Base-by-base conservation (phyloP, 23 red algal species). In the Cyanidiococcus yangmingshanensis region DNA sequence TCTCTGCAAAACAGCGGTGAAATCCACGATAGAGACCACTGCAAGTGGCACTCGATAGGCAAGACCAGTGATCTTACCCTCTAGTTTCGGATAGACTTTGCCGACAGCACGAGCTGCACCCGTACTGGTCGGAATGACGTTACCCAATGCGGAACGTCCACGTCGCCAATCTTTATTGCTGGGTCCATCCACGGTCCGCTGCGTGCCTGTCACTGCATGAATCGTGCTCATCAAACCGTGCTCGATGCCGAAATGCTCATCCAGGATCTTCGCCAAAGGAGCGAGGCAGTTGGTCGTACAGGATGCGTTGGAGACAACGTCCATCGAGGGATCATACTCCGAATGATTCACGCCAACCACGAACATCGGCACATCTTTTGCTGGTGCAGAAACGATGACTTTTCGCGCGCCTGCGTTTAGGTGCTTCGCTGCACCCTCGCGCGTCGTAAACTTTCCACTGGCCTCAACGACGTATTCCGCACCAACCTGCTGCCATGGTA, bases 221-320 rank as follows among this genome's bases (percentile, higher is more conserved):
- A 98, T 88, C 15, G 94, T 98, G 21, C 87, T 98, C 94, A 98
- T 98, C 3, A 98, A 67, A 16, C 94, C 94, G 35, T 91, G 84
- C 39, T 83, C 80, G 50, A 98, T 98, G 79, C 94, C 94, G 58
- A 83, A 98, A 76, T 85, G 84, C 76, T 98, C 94, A 74, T 98
- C 81, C 58, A 98, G 88, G 30, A 98, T 85, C 86, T 98, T 98
- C 26, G 84, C 87, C 18, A 98, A 67, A 27, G 94, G 94, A 35
- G 94, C 94, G 15, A 98, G 84, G 79, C 94, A 98, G 59, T 98
- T 98, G 57, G 94, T 98, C 0, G 94, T 98, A 74, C 94, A 98
- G 16, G 94, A 98, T 1, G 94, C 94, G 67, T 98, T 98, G 37
- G 94, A 98, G 30, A 98, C 87, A 32, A 98, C 79, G 82, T 79